phyloP scores from a whole-genome alignment of 352 stramenopile species.

The Phytopythium helicoides region DNA sequence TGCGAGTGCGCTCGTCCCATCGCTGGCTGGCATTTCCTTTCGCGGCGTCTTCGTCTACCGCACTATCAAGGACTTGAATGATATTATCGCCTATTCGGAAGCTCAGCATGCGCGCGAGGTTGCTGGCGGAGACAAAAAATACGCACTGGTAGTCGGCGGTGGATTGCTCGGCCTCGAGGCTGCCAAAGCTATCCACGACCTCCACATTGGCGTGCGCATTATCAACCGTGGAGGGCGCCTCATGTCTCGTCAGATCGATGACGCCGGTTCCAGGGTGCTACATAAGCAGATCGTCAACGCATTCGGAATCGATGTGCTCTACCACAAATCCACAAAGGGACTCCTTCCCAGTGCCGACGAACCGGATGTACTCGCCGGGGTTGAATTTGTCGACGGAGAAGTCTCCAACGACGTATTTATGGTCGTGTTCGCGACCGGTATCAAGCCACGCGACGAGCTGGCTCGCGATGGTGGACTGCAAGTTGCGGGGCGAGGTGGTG shows the following conservation, averaged over 20 bases:
- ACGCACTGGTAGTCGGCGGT: constrained; percentile 58
- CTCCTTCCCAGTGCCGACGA: constrained; percentile 36
- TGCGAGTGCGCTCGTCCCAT: constrained; percentile 84
- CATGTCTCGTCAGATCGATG: constrained; percentile 93
- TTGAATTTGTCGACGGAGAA: constrained; percentile 84
- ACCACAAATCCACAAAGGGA: constrained; percentile 79
- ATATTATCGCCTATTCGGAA: constrained; percentile 83
- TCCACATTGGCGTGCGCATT: constrained; percentile 86
- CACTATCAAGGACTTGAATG: constrained; percentile 91
- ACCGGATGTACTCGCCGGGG: constrained; percentile 11
- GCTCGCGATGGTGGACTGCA: constrained; percentile 57
- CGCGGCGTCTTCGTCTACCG: constrained; percentile 93
- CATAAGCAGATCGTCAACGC: constrained; percentile 87
- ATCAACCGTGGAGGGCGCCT: constrained; percentile 90
- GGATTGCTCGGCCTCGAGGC: constrained; percentile 86
- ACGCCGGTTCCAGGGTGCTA: constrained; percentile 87
- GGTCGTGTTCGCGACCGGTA: constrained; percentile 90
- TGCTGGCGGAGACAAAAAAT: constrained; percentile 26
- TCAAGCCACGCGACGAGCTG: constrained; percentile 91
- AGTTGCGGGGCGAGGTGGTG: constrained; percentile 82
- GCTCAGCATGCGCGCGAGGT: constrained; percentile 32
- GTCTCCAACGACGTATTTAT: constrained; percentile 86
- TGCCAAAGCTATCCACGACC: constrained; percentile 89
- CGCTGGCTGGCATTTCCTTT: constrained; percentile 75
- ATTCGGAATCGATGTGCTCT: constrained; percentile 86